Evolutionary conservation across 2,329 filamentous ascomycete species (phyloP).

Genomic region (Penicillium sp.): DNA sequence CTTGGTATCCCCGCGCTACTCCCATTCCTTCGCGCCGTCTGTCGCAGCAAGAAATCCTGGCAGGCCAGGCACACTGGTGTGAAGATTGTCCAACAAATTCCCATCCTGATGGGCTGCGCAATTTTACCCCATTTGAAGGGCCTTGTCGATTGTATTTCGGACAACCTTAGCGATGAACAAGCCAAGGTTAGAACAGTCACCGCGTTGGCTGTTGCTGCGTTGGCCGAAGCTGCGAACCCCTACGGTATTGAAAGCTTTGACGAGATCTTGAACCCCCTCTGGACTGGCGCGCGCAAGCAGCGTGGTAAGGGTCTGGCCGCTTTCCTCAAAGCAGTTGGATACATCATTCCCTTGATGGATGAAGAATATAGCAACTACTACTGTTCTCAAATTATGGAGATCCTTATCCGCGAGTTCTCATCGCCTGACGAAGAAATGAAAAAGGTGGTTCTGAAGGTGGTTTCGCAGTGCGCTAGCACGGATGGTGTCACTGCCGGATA

Average conservation of each 20-base stretch:
- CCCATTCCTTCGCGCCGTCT: conserved; percentile 92
- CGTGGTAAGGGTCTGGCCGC: conserved; percentile 93
- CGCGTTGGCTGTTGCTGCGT: conserved; percentile 86
- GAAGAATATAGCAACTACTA: conserved; percentile 99
- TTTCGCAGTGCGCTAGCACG: conserved; percentile 92
- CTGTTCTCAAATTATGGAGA: conserved; percentile 98
- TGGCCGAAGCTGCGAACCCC: conserved; percentile 94
- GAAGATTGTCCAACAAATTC: conserved; percentile 98
- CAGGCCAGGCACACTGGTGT: conserved; percentile 96
- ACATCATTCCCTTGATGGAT: conserved; percentile 98
- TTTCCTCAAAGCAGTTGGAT: conserved; percentile 95
- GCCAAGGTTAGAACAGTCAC: conserved; percentile 97
- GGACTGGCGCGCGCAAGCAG: conserved; percentile 95
- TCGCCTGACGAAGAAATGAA: conserved; percentile 99
- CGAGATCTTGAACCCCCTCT: conserved; percentile 93
- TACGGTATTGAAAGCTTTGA: conserved; percentile 99
- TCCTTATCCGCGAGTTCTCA: conserved; percentile 89
- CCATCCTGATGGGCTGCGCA: conserved; percentile 97
- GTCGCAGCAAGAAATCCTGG: conserved; percentile 98
- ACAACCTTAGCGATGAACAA: conserved; percentile 95
- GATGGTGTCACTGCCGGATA: conserved; percentile 94
- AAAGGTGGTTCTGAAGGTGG: conserved; percentile 96
- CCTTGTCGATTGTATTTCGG: conserved; percentile 91
- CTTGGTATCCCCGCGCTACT: conserved; percentile 93
- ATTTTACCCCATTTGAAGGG: conserved; percentile 94